phyloP scores from a whole-genome alignment of 768 basidiomycete species.

The Lactarius psammicola region DNA sequence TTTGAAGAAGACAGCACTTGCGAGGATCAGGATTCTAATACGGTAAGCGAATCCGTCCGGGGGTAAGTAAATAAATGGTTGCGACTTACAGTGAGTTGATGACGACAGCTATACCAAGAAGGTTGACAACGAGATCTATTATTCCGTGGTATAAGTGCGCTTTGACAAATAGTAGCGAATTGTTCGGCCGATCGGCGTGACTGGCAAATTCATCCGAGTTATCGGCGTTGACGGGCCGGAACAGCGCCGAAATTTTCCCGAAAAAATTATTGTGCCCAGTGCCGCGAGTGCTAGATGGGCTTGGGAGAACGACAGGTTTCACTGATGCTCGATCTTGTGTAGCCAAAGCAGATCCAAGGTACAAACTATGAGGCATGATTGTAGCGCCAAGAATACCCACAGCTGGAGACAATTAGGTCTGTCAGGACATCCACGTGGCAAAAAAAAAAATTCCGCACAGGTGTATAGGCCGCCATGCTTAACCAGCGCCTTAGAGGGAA shows the following conservation, averaged over 20 bases:
- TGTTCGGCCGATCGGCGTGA: slow-evolving; percentile 52
- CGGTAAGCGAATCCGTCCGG: slow-evolving; percentile 10
- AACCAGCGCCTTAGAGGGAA: slow-evolving; percentile 26
- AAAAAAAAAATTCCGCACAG: slow-evolving; percentile 6
- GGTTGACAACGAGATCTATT: slow-evolving; percentile 61
- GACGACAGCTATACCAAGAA: slow-evolving; percentile 82
- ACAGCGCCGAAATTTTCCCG: neutral
- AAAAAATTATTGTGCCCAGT: neutral
- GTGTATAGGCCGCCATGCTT: slow-evolving; percentile 25
- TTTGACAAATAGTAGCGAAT: slow-evolving; percentile 51
- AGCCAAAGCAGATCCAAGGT: slow-evolving; percentile 45
- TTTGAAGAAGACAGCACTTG: slow-evolving; percentile 74
- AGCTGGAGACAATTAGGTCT: slow-evolving; percentile 5
- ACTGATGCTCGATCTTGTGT: slow-evolving; percentile 40
- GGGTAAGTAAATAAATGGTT: slow-evolving; percentile 9
- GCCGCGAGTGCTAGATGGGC: neutral
- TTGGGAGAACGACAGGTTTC: slow-evolving; percentile 6
- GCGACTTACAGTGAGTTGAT: slow-evolving; percentile 76
- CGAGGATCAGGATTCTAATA: slow-evolving; percentile 74
- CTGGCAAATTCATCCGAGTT: slow-evolving; percentile 7
- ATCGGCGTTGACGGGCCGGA: slow-evolving; percentile 15
- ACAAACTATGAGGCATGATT: slow-evolving; percentile 50
- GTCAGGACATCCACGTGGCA: neutral
- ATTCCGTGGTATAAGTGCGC: slow-evolving; percentile 66
- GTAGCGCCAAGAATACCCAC: slow-evolving; percentile 41